Evolutionary conservation across 441 rosid genomes (phyloP), one percentile per base, ranked within the genome.

Genomic region (Pelargonium fulgidum): DNA sequence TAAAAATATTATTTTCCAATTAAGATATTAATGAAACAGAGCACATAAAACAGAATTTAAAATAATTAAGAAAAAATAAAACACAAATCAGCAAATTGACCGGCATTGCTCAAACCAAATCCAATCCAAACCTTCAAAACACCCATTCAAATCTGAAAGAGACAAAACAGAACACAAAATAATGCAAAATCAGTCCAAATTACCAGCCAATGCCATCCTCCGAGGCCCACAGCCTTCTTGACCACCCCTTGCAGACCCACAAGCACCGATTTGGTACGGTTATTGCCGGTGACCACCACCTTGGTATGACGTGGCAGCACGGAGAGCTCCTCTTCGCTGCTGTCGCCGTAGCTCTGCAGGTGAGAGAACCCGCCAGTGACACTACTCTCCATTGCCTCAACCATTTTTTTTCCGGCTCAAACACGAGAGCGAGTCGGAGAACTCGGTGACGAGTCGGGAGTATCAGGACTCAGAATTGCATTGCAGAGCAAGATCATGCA

Each of bases 151-250:
- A 22, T 22, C 1, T 1, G 11, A 44, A 44, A 44, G 1, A 9
- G 11, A 42, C 7, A 42, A 6, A 22, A 22, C 24, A 22, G 24
- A 22, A 22, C 24, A 42, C 11, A 6, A 22, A 22, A 22, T 22
- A 22, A 22, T 22, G 24, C 24, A 22, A 22, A 22, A 22, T 10
- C 47, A 42, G 11, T 42, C 8, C 7, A 1, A 72, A 56, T 67
- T 67, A 93, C 97, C 89, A 91, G 94, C 98, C 98, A 91, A 85
- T 91, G 95, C 96, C 97, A 89, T 4, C 97, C 97, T 48, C 97
- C 97, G 61, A 88, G 92, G 0, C 97, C 96, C 67, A 93, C 97
- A 47, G 98, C 97, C 82, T 93, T 93, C 81, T 91, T 88, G 62
- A 93, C 98, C 7, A 93, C 98, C 9, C 98, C 98, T 68, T 82